These are phyloP conservation scores for Euryodendron excelsum DNA, from an alignment of 148 eudicot species.

Conservation along the genomic window DNA sequence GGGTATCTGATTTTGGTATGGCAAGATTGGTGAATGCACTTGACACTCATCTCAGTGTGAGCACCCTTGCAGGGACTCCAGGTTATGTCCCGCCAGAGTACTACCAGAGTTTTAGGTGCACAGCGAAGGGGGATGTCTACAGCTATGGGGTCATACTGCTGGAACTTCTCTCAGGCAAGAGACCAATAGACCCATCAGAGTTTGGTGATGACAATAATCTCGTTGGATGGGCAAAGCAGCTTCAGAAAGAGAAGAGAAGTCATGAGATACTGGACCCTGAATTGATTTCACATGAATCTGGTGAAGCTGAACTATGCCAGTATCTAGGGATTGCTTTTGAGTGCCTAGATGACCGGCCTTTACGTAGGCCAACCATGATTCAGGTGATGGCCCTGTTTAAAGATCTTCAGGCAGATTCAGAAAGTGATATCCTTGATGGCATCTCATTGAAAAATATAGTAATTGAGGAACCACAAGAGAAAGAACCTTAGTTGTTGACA, in stretches of 20 bases:
- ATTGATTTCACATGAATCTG: slow-evolving; percentile 24
- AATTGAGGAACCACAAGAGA: slow-evolving; percentile 47
- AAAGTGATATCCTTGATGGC: slow-evolving; percentile 44
- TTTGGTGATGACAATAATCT: slow-evolving; percentile 58
- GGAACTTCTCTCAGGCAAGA: slow-evolving; percentile 50
- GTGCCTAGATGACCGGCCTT: slow-evolving; percentile 49
- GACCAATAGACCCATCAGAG: slow-evolving; percentile 38
- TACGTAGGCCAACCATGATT: slow-evolving; percentile 50
- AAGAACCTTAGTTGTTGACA: slow-evolving; percentile 19
- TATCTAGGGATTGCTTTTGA: slow-evolving; percentile 40
- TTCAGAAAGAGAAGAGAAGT: slow-evolving; percentile 27
- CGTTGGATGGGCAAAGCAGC: slow-evolving; percentile 59
- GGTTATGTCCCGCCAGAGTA: slow-evolving; percentile 61
- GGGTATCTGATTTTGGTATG: slow-evolving; percentile 64
- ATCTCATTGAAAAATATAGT: slow-evolving; percentile 36
- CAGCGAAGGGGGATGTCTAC: slow-evolving; percentile 52
- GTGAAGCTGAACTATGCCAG: slow-evolving; percentile 36
- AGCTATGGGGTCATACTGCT: slow-evolving; percentile 49
- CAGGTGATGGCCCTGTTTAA: slow-evolving; percentile 54
- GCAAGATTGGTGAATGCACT: slow-evolving; percentile 51
- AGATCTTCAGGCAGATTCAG: slow-evolving; percentile 47
- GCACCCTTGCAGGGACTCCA: slow-evolving; percentile 56
- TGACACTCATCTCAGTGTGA: slow-evolving; percentile 54
- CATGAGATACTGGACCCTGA: slow-evolving; percentile 45
- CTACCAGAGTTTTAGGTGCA: slow-evolving; percentile 58